These are phyloP conservation scores for Pyrrhoderma lamaoense DNA, from an alignment of 1,284 basidiomycete genomes.

Conservation along the genomic window DNA sequence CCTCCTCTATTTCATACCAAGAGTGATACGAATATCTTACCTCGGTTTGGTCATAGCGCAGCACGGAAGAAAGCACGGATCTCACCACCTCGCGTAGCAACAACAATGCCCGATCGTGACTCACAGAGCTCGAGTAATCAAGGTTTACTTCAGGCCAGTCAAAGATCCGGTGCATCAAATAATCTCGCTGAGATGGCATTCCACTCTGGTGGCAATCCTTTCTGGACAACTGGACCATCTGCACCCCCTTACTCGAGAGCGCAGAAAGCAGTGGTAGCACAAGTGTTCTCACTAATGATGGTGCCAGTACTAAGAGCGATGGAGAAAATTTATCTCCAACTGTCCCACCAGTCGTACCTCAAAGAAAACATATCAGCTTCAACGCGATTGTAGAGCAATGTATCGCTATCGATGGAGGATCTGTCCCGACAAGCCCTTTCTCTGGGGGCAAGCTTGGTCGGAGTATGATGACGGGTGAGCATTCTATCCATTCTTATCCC, in stretches of 20 bases:
- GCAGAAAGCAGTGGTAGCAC: slow-evolving; percentile 5
- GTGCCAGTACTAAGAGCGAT: not conserved
- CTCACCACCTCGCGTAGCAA: slow-evolving; percentile 13
- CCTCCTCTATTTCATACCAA: slow-evolving; percentile 70
- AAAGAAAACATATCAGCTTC: slow-evolving; percentile 89
- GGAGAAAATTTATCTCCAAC: not conserved
- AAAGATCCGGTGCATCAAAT: slow-evolving; percentile 14
- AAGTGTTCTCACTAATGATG: slow-evolving; percentile 3
- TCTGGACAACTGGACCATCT: not conserved
- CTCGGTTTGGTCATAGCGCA: slow-evolving; percentile 9
- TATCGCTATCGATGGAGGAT: slow-evolving; percentile 80
- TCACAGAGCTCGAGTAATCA: not conserved
- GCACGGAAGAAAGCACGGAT: not conserved
- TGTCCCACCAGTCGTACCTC: slow-evolving; percentile 21
- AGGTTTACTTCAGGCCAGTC: slow-evolving; percentile 6
- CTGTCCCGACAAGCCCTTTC: slow-evolving; percentile 27
- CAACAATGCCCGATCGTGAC: slow-evolving; percentile 3
- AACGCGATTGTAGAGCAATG: slow-evolving; percentile 98
- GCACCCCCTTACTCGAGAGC: slow-evolving; percentile 5
- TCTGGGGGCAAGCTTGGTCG: slow-evolving; percentile 27
- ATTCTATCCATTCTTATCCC: not conserved
- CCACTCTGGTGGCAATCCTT: not conserved
- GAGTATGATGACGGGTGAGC: slow-evolving; percentile 17
- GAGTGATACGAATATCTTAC: slow-evolving; percentile 70
- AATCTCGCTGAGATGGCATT: slow-evolving; percentile 13